Evolutionary conservation across 208 protist species (phyloP), one percentile per base, ranked within the genome.

Genomic region (Chromosphaera perkinsii): DNA sequence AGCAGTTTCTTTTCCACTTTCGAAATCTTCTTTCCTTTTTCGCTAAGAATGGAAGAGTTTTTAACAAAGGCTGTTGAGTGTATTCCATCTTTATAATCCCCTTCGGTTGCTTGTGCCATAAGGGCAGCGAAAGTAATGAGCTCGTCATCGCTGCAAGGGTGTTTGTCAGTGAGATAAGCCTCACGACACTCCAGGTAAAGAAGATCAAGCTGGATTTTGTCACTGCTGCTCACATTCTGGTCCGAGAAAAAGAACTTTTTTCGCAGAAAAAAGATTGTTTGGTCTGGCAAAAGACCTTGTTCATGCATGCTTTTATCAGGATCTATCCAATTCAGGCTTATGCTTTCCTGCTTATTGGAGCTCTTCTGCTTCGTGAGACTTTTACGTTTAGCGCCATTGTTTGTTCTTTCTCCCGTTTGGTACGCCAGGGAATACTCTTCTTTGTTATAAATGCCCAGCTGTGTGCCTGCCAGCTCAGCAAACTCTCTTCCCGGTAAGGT

Each of bases 191-290:
- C 42, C 1, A 79, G 72, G 42, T 79, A 87, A n/a, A 85, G 33
- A 1, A 87, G 65, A 73, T 87, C 79, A 22, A 87, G 51, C 70
- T 85, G 78, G 22, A 87, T 68, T 29, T 80, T 80, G 67, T 87
- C 80, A 33, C 70, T 72, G 29, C 67, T 35, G 40, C 83, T 76
- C 31, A 87, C 62, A 29, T 83, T 83, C 35, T 73, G 70, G 67
- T 85, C 83, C 20, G 69, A 80, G 56, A 69, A 83, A 62, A 82
- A 85, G 52, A 85, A 87, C 48, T 81, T 79, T 56, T 85, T 85
- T 27, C 79, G 81, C 3, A 85, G 40, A 1, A 85, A 12, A 7
- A 85, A 22, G 2, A 82, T 55, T 22, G 76, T 51, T 17, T 55
- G 64, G 32, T 80, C 78, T n/a, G n/a, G n/a, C 2, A 32, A 24